Percentiles rank a stretch among this genome's conserved stretches.
These are phyloP conservation scores for Dactylellina drechsleri DNA, from an alignment of 2,329 filamentous ascomycete genomes.

Conservation along the genomic window DNA sequence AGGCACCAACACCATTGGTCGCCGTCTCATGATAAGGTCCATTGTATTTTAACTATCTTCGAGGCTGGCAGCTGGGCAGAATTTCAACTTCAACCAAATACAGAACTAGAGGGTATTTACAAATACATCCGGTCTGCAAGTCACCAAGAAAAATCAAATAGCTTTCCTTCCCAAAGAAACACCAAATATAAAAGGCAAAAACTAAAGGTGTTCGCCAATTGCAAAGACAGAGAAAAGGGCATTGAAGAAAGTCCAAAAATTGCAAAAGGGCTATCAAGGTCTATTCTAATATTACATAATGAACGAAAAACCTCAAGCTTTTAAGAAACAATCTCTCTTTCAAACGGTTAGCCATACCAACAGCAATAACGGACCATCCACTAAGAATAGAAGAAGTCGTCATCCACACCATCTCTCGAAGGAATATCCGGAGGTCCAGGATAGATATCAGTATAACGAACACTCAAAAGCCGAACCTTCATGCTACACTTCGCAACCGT, in stretches of 20 bases:
- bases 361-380: background rate
- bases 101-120: conserved; percentile 41
- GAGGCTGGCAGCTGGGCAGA: background rate
- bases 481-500: conserved; percentile 89
- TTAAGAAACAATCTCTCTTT: conserved; percentile 7
- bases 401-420: conserved; percentile 83
- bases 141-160: background rate
- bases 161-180: background rate
- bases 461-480: conserved; percentile 90
- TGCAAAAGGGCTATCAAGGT: conserved; percentile 6
- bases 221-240: background rate
- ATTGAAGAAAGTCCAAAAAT: conserved; percentile 3
- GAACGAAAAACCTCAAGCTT: conserved; percentile 10
- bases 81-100: background rate
- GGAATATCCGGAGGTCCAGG: conserved; percentile 80
- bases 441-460: conserved; percentile 77
- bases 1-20: conserved; percentile 45
- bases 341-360: background rate
- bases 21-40: background rate
- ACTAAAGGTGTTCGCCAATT: conserved; percentile 10
- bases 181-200: background rate
- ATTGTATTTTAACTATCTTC: background rate
- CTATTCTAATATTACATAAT: conserved; percentile 47
- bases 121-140: conserved; percentile 4
- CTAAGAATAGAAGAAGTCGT: conserved; percentile 70